Evolutionary conservation across 129 eudicot species (phyloP).

Genomic region (Lactuca sativa): DNA sequence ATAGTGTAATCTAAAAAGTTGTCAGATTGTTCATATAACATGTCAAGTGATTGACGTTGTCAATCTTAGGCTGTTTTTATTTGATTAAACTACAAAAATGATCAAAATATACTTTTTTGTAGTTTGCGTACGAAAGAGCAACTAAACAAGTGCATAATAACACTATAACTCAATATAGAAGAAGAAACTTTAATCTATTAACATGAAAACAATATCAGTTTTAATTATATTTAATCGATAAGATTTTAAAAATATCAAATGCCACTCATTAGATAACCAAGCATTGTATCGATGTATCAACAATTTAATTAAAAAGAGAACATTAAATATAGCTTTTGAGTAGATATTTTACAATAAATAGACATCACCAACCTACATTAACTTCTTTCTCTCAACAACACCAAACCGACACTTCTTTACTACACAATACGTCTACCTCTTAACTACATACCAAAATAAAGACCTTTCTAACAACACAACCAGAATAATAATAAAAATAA

Average conservation of each 20-base stretch:
- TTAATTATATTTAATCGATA: no score
- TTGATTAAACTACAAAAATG: background rate
- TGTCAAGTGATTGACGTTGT: no score
- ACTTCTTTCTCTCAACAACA: conserved; percentile 17
- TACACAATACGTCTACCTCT: background rate
- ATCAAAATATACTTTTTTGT: no score
- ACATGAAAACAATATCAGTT: background rate
- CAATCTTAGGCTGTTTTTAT: no score
- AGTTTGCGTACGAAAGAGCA: background rate
- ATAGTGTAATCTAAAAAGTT: no score
- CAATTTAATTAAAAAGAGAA: background rate
- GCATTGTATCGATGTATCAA: background rate
- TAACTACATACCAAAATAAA: background rate
- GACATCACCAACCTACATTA: conserved; percentile 24
- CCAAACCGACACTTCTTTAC: conserved; percentile 25
- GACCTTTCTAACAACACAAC: background rate
- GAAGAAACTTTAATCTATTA: background rate
- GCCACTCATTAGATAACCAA: no score
- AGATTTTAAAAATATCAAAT: no score
- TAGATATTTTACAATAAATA: conserved; percentile 24
- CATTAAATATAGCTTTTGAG: background rate
- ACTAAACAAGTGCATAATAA: background rate
- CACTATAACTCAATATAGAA: background rate
- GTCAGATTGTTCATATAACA: no score
- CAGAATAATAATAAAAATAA: background rate